Evolutionary conservation across 148 eudicot species (phyloP).

Genomic region (Limonium bicolor): DNA sequence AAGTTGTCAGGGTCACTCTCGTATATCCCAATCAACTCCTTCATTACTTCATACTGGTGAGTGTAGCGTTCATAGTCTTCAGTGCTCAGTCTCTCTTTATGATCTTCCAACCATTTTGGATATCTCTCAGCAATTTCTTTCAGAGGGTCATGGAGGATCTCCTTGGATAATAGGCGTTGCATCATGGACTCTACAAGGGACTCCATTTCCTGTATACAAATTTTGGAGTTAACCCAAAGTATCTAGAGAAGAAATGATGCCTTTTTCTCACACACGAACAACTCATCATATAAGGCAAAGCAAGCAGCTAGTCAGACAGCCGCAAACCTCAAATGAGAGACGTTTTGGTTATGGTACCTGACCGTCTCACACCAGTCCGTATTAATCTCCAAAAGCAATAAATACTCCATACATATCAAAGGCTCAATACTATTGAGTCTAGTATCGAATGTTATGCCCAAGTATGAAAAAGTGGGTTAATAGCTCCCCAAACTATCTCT

Average conservation of each 20-base stretch:
- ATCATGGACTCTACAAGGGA: constrained; percentile 96
- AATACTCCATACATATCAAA: too few species aligned
- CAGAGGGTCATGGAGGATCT: constrained; percentile 90
- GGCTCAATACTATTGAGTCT: too few species aligned
- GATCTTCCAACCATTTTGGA: constrained; percentile 89
- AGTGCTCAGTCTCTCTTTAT: constrained; percentile 40
- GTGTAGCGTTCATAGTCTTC: constrained; percentile 68
- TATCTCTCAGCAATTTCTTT: constrained; percentile 91
- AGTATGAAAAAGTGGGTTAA: too few species aligned
- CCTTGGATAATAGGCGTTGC: constrained; percentile 92
- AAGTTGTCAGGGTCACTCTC: constrained; percentile 82
- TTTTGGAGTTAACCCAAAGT: not conserved
- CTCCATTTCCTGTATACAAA: constrained; percentile 70
- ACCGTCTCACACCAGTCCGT: too few species aligned
- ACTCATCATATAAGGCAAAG: not conserved
- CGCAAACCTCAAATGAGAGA: too few species aligned
- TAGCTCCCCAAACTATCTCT: too few species aligned
- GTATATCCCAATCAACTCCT: constrained; percentile 63
- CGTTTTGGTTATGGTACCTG: too few species aligned
- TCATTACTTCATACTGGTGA: constrained; percentile 63
- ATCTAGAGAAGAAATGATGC: not conserved
- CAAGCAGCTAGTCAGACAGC: too few species aligned
- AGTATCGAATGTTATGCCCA: too few species aligned
- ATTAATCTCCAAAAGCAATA: too few species aligned
- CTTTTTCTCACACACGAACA: not conserved